phyloP scores from a whole-genome alignment of 2,329 filamentous ascomycete genomes.

The Hymenoscyphus occultus region DNA sequence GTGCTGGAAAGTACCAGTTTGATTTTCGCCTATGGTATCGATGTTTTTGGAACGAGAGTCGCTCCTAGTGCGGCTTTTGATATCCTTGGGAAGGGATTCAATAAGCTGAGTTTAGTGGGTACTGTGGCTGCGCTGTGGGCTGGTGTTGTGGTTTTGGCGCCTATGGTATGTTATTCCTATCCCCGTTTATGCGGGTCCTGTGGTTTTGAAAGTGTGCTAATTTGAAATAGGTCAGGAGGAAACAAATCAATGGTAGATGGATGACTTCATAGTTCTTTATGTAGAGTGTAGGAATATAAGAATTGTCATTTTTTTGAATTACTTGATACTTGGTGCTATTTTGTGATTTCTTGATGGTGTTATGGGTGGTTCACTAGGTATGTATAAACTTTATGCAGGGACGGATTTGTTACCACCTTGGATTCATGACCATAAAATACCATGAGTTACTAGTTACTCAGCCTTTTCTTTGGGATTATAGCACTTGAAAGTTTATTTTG shows the following conservation, averaged over 20 bases:
- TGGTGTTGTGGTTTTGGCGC: conserved; percentile 75
- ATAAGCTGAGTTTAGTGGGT: conserved; percentile 77
- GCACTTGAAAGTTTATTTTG: too few species aligned
- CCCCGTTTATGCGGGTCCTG: background rate
- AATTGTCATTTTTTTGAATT: background rate
- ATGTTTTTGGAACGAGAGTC: conserved; percentile 83
- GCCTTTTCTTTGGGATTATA: too few species aligned
- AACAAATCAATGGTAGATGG: conserved; percentile 68
- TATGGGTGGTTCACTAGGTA: too few species aligned
- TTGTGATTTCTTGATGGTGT: too few species aligned
- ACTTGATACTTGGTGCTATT: background rate
- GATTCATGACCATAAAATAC: too few species aligned
- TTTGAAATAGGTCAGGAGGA: conserved; percentile 51
- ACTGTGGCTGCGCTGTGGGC: conserved; percentile 78
- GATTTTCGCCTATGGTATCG: conserved; percentile 82
- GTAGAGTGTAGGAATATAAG: conserved; percentile 19
- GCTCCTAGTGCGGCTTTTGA: conserved; percentile 91
- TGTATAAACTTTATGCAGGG: too few species aligned
- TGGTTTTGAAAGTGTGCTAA: conserved; percentile 37
- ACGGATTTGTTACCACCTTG: too few species aligned
- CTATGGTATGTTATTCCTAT: conserved; percentile 65
- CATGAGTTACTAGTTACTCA: too few species aligned
- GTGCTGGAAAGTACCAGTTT: conserved; percentile 88
- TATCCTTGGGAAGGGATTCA: conserved; percentile 88
- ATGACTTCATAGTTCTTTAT: conserved; percentile 29